Evolutionary conservation across 805 yeast species (phyloP).

Genomic region (Yarrowia keelungensis): DNA sequence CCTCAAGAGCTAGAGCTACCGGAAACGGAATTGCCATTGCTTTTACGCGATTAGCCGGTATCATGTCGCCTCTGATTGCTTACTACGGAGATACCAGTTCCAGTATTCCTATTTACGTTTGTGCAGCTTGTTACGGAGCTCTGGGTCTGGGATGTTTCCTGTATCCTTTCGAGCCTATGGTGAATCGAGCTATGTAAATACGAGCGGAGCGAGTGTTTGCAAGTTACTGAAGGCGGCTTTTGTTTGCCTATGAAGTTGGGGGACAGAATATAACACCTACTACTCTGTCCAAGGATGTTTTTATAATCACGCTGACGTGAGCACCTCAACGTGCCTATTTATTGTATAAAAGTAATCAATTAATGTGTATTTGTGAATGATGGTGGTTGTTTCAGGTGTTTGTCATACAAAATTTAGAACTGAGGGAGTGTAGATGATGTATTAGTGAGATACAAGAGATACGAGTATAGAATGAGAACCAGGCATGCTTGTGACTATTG

Average conservation of each 20-base stretch:
- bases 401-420: too few relatives aligned
- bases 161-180: constrained; percentile 51
- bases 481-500: too few relatives aligned
- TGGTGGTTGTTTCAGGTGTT: background rate
- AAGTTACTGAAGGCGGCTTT: too few relatives aligned
- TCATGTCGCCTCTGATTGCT: constrained; percentile 59
- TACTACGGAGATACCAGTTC: constrained; percentile 57
- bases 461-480: too few relatives aligned
- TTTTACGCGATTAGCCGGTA: constrained; percentile 56
- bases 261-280: too few relatives aligned
- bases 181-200: constrained; percentile 22
- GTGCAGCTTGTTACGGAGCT: constrained; percentile 57
- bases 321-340: constrained; percentile 30
- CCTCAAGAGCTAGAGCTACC: constrained; percentile 61
- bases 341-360: constrained; percentile 27
- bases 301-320: background rate
- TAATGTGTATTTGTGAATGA: background rate
- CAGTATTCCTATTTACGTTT: constrained; percentile 57
- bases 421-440: too few relatives aligned
- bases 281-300: background rate
- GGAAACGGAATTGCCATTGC: constrained; percentile 68
- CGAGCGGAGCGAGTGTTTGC: background rate
- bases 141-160: constrained; percentile 55
- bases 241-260: too few relatives aligned
- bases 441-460: too few relatives aligned